Conservation (phyloP, 2,329 filamentous ascomycete species). For the Colletotrichum melonis region DNA sequence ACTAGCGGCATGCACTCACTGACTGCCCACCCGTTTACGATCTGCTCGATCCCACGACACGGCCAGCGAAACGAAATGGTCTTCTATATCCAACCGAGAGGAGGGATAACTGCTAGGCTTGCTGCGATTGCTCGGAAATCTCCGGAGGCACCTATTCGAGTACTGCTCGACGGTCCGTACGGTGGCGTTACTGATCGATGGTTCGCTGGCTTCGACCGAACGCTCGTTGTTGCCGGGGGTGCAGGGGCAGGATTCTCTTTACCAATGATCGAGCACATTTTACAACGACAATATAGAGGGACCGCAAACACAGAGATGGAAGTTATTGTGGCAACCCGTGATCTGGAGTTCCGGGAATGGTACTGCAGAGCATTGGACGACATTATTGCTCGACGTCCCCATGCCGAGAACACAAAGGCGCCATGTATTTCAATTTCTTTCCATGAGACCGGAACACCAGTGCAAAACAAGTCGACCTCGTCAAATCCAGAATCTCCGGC, state of each 20-base stretch:
- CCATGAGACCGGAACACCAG: conserved; percentile 1
- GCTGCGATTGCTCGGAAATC: conserved; percentile 49
- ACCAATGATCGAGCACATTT: conserved; percentile 56
- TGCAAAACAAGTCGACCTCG: not conserved
- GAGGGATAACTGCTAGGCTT: conserved; percentile 61
- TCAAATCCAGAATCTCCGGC: not conserved
- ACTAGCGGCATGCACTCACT: conserved; percentile 54
- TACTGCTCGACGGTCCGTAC: conserved; percentile 70
- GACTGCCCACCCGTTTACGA: conserved; percentile 66
- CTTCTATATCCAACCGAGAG: conserved; percentile 63
- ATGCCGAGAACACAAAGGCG: not conserved
- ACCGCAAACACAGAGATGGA: conserved; percentile 24
- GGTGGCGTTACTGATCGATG: conserved; percentile 58
- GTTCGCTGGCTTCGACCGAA: conserved; percentile 51
- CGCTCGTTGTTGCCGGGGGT: conserved; percentile 64
- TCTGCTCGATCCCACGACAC: conserved; percentile 58
- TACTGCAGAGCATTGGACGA: conserved; percentile 13
- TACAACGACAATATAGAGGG: conserved; percentile 23
- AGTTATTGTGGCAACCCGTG: conserved; percentile 23
- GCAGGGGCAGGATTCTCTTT: conserved; percentile 66
- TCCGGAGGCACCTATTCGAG: conserved; percentile 51
- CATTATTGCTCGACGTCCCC: not conserved
- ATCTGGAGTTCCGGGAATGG: conserved; percentile 23
- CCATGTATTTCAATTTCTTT: not conserved
- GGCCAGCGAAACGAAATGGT: conserved; percentile 51